Evolutionary conservation across 2,329 filamentous ascomycete genomes (phyloP).

Genomic region (Graphilbum sp.): DNA sequence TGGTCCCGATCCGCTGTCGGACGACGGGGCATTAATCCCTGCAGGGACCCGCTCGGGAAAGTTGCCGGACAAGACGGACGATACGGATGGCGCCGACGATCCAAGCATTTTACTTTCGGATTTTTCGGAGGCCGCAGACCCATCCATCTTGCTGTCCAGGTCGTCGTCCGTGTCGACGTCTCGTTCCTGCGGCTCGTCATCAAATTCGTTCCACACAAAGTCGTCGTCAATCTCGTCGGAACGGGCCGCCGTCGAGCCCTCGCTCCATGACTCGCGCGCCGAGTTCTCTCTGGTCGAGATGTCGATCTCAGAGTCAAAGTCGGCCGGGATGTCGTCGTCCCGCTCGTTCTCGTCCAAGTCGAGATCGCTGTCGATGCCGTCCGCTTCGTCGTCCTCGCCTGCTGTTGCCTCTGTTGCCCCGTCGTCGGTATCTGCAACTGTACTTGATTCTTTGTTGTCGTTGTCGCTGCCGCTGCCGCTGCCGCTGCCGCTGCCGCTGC

Average conservation of each 20-base stretch:
- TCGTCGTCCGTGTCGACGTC: background rate
- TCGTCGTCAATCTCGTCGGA: constrained; percentile 1
- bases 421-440: too few relatives aligned
- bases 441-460: too few relatives aligned
- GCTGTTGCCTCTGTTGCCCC: background rate
- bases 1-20: too few relatives aligned
- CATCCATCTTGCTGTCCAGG: background rate
- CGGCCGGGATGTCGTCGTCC: background rate
- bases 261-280: constrained; percentile 1
- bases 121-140: too few relatives aligned
- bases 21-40: too few relatives aligned
- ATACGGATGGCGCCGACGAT: too few relatives aligned
- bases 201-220: constrained; percentile 1
- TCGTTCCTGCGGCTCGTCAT: too few relatives aligned
- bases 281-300: background rate
- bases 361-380: background rate
- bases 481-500: background rate
- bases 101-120: too few relatives aligned
- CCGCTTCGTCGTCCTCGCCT: background rate
- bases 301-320: background rate
- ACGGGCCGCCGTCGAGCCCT: background rate
- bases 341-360: background rate
- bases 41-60: too few relatives aligned
- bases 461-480: too few relatives aligned
- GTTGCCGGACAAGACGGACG: too few relatives aligned